phyloP scores from a whole-genome alignment of 2,329 filamentous ascomycete genomes.

The Aurifilum marmelostoma region DNA sequence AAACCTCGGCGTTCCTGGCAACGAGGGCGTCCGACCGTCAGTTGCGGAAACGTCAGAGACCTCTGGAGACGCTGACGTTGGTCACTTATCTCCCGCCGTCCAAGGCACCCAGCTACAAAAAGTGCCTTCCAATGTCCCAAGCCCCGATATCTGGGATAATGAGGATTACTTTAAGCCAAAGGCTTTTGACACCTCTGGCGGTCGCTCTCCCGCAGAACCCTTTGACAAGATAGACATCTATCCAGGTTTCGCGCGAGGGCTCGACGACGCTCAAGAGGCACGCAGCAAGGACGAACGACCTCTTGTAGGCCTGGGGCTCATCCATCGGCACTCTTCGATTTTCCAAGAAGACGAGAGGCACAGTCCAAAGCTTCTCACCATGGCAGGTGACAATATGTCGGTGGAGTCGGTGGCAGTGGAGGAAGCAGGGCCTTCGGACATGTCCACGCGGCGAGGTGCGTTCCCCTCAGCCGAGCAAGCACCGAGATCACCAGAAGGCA shows the following conservation, averaged over 20 bases:
- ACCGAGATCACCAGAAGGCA: not conserved
- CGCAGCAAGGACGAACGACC: constrained; percentile 29
- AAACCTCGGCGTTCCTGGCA: not conserved
- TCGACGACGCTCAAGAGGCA: constrained; percentile 26
- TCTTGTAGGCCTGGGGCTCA: constrained; percentile 36
- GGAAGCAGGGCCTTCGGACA: constrained; percentile 21
- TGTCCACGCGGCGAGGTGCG: constrained; percentile 11
- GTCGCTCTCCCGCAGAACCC: constrained; percentile 7
- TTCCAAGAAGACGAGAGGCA: constrained; percentile 38
- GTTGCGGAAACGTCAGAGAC: not conserved
- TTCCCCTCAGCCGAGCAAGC: not conserved
- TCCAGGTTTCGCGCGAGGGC: constrained; percentile 30
- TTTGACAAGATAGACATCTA: constrained; percentile 33
- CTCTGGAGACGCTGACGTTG: not conserved
- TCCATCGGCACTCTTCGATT: constrained; percentile 35
- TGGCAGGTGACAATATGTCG: constrained; percentile 32
- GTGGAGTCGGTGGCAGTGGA: constrained; percentile 28
- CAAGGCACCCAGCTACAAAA: constrained; percentile 32
- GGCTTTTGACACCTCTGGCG: constrained; percentile 20
- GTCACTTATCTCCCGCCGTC: constrained; percentile 9
- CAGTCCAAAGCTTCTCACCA: constrained; percentile 38
- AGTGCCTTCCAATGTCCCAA: constrained; percentile 24
- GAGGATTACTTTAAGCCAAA: constrained; percentile 36
- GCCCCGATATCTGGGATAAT: constrained; percentile 34
- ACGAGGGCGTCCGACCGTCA: not conserved